Evolutionary conservation across 179 eudicot species (phyloP).

Genomic region (Monotropa hypopitys): DNA sequence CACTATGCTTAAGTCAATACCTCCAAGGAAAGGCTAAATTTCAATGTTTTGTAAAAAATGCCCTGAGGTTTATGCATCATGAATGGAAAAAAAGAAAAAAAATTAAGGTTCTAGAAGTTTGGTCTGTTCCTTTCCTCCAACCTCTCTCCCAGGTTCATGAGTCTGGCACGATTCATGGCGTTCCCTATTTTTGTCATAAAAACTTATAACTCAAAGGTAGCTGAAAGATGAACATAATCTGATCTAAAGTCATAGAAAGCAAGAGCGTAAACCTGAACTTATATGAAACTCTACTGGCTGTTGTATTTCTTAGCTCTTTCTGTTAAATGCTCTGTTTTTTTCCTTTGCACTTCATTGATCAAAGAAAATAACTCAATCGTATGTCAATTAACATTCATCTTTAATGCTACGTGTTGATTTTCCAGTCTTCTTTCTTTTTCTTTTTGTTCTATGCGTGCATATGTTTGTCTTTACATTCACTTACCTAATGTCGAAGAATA

Average conservation of each 20-base stretch:
- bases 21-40: neutral
- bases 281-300: neutral
- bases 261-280: neutral
- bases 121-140: neutral
- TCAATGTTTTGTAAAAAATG: neutral
- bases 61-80: neutral
- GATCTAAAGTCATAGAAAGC: neutral
- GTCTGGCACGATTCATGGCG: neutral
- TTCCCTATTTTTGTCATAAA: neutral
- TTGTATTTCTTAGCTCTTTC: neutral
- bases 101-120: neutral
- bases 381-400: neutral
- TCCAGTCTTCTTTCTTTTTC: neutral
- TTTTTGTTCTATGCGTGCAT: neutral
- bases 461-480: neutral
- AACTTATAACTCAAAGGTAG: neutral
- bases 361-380: neutral
- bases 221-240: slow-evolving; percentile 1
- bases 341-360: neutral
- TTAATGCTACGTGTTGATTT: neutral
- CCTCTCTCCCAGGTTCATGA: neutral
- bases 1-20: neutral
- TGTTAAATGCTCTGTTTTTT: neutral
- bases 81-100: neutral
- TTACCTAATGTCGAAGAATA: neutral